Conservation (phyloP, 345 rosid species). For the Eucalyptus polyanthemos region DNA sequence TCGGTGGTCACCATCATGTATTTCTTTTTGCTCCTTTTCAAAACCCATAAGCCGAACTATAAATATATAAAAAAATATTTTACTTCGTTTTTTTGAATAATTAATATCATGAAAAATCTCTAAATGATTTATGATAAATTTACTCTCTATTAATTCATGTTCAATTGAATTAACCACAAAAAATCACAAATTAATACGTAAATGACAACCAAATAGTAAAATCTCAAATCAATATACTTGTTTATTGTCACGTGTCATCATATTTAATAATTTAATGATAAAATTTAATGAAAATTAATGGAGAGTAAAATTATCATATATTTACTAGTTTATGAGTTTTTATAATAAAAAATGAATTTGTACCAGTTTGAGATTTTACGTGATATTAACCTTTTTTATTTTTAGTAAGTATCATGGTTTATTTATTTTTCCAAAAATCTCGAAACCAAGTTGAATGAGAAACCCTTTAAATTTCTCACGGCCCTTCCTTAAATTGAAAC, state of each 20-base stretch:
- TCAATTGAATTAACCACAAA: too few species aligned
- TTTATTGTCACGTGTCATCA: accelerated
- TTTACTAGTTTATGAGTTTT: accelerated
- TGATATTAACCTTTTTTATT: accelerated
- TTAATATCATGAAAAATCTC: too few species aligned
- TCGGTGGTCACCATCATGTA: background rate
- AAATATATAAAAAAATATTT: too few species aligned
- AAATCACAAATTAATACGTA: too few species aligned
- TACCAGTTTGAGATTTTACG: accelerated
- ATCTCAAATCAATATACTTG: accelerated
- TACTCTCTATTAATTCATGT: too few species aligned
- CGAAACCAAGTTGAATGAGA: background rate
- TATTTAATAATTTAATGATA: too few species aligned
- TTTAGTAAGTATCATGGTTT: background rate
- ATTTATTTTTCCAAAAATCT: too few species aligned
- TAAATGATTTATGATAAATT: too few species aligned
- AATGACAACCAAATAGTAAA: too few species aligned
- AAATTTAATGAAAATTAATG: too few species aligned
- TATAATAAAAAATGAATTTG: too few species aligned
- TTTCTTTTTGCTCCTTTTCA: background rate
- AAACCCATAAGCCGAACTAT: background rate
- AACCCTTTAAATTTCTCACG: background rate
- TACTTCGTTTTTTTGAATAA: accelerated
- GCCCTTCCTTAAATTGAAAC: background rate
- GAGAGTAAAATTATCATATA: accelerated